Evolutionary conservation across 805 yeast species (phyloP).

Genomic region (Starmera caribaea): DNA sequence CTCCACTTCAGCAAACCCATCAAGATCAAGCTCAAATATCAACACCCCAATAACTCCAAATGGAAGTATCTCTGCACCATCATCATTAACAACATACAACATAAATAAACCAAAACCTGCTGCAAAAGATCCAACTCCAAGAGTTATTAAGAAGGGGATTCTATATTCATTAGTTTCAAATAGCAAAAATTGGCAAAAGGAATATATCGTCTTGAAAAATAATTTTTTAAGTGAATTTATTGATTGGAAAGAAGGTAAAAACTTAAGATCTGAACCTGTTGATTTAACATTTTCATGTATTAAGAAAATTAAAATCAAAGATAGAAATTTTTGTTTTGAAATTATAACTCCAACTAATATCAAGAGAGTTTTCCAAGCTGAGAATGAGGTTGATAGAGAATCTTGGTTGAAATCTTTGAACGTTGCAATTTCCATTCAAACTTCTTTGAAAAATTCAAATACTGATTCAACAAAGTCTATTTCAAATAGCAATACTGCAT

Average conservation of each 20-base stretch:
- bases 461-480: not conserved
- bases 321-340: constrained; percentile 52
- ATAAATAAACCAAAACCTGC: constrained; percentile 1
- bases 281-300: constrained; percentile 61
- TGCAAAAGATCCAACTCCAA: not conserved
- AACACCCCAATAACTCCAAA: not conserved
- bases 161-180: constrained; percentile 51
- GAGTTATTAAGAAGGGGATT: constrained; percentile 29
- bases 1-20: not conserved
- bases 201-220: constrained; percentile 70
- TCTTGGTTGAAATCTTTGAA: constrained; percentile 60
- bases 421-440: constrained; percentile 35
- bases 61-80: not conserved
- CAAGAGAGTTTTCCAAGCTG: constrained; percentile 68
- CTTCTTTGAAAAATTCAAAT: constrained; percentile 5
- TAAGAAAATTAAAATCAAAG: constrained; percentile 27
- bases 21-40: not conserved
- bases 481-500: not conserved
- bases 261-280: constrained; percentile 55
- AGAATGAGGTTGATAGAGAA: constrained; percentile 54
- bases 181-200: constrained; percentile 76
- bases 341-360: constrained; percentile 58
- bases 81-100: not conserved
- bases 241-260: constrained; percentile 69
- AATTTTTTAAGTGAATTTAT: constrained; percentile 63